Evolutionary conservation across 148 eudicot species (phyloP).

Genomic region (Linanthus parryae): DNA sequence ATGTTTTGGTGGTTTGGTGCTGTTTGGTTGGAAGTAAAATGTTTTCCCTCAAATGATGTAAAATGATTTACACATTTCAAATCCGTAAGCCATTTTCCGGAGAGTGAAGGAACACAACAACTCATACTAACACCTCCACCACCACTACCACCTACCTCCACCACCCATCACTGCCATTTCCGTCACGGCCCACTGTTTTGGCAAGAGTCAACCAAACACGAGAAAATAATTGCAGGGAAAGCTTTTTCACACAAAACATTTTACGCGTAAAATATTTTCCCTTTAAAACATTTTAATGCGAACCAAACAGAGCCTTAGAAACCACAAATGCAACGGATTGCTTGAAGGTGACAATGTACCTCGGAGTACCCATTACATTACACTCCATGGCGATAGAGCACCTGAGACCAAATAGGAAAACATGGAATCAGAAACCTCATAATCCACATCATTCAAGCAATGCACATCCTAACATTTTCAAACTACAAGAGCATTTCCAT

Average conservation of each 20-base stretch:
- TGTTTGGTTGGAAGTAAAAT: too few relatives aligned
- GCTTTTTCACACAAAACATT: not conserved
- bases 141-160: too few relatives aligned
- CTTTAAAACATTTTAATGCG: not conserved
- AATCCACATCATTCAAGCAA: not conserved
- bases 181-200: too few relatives aligned
- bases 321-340: not conserved
- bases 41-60: too few relatives aligned
- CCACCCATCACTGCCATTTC: too few relatives aligned
- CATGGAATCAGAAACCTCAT: not conserved
- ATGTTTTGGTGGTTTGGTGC: too few relatives aligned
- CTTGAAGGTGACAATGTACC: constrained; percentile 5
- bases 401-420: constrained; percentile 3
- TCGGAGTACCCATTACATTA: constrained; percentile 13
- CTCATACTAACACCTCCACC: too few relatives aligned
- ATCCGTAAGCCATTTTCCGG: too few relatives aligned
- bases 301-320: not conserved
- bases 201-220: too few relatives aligned
- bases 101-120: too few relatives aligned
- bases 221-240: not conserved
- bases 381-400: constrained; percentile 16
- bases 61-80: too few relatives aligned
- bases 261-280: not conserved
- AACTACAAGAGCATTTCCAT: not conserved
- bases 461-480: too few relatives aligned